Base-by-base conservation (phyloP, 305 asterid species). In the Andrographis paniculata region DNA sequence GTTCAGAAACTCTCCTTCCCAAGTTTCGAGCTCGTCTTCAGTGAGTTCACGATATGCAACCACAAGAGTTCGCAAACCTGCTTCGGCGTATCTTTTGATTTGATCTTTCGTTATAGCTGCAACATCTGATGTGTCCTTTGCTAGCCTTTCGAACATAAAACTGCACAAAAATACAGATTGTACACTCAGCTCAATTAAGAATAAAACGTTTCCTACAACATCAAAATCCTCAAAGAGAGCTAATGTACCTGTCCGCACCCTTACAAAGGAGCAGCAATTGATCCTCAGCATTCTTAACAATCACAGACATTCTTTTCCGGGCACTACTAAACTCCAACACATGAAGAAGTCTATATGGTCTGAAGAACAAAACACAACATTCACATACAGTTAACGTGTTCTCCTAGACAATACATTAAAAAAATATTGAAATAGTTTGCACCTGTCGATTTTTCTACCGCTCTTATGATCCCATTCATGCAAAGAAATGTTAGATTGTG, bases 181-280 rank as follows among this genome's bases (percentile, higher is more conserved):
- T 28, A 53, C 27, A 6, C 54, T 58, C 40, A 39, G 48, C 7
- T 19, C 37, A 37, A 40, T 31, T 17, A 37, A 27, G 60, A 51
- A 48, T 65, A 74, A 51, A 62, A 50, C 36, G 45, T 38, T 42
- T 36, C 21, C 16, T 6, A 5, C 36, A 18, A 48, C 23, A 40
- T 16, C 49, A 48, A 22, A 11, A 46, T 55, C 51, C 21, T 55
- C 30, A n/a, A 6, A 62, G 59, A 54, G 43, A 45, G 59, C 53
- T n/a, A n/a, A n/a, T n/a, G n/a, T 57, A 89, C 98, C 89, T 86
- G 82, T 91, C 98, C 6, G 98, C 95, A 36, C 98, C 98, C 74
- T 91, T 91, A 80, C 83, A 78, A 24, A 91, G 82, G 52, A 91
- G 92, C 58, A 91, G 66, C 63, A 86, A 68, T 68, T 80, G 88